phyloP scores from a whole-genome alignment of 192 early-diverging fungal genomes.

The Coemansia furcata region DNA sequence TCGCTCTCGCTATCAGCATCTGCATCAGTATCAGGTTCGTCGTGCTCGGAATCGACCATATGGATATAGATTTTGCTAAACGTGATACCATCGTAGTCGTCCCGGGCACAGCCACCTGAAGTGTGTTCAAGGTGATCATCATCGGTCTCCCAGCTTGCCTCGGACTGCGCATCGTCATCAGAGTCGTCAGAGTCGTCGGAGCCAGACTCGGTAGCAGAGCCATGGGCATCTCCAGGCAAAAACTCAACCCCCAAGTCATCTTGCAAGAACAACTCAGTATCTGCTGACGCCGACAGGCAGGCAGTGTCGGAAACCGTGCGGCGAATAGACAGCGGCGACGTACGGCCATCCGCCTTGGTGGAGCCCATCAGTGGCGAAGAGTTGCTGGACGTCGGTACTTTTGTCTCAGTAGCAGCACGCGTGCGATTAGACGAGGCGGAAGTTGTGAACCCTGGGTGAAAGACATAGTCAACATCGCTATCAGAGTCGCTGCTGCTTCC shows the following conservation, averaged over 20 bases:
- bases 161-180: background rate
- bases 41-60: background rate
- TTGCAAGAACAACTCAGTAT: background rate
- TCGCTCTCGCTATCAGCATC: slow-evolving; percentile 10
- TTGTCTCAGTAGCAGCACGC: background rate
- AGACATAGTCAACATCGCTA: slow-evolving; percentile 16
- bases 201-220: slow-evolving; percentile 2
- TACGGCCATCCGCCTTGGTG: background rate
- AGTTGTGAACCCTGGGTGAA: slow-evolving; percentile 22
- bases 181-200: background rate
- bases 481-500: slow-evolving; percentile 22
- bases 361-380: slow-evolving; percentile 23
- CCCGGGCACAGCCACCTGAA: background rate
- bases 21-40: slow-evolving; percentile 1
- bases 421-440: background rate
- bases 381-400: slow-evolving; percentile 3
- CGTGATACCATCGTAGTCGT: slow-evolving; percentile 9
- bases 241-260: slow-evolving; percentile 22
- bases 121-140: background rate
- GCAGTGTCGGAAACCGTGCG: slow-evolving; percentile 25
- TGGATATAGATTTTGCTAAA: background rate
- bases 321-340: slow-evolving; percentile 13
- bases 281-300: background rate
- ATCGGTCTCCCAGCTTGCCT: slow-evolving; percentile 3
- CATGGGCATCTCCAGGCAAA: background rate